Evolutionary conservation across 2,329 filamentous ascomycete species (phyloP).

Genomic region (Trichoderma sp.): DNA sequence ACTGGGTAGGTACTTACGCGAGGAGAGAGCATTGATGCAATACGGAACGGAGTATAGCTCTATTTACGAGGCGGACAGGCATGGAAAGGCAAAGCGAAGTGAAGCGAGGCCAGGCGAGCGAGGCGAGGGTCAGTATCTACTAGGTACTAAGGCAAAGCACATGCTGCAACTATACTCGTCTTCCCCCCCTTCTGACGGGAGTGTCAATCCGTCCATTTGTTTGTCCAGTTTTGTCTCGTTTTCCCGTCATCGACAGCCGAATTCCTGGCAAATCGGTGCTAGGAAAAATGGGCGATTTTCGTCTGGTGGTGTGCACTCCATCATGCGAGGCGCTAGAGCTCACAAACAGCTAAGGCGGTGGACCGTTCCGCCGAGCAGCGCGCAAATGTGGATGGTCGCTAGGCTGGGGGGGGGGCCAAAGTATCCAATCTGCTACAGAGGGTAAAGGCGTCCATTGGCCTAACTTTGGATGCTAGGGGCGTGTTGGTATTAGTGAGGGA

Average conservation of each 20-base stretch:
- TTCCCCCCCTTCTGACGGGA: background rate
- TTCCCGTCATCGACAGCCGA: background rate
- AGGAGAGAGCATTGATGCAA: background rate
- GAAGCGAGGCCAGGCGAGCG: background rate
- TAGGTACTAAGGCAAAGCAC: background rate
- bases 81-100: background rate
- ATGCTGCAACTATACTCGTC: background rate
- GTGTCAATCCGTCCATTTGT: background rate
- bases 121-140: background rate
- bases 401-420: background rate
- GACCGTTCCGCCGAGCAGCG: constrained; percentile 1
- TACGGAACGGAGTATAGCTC: background rate
- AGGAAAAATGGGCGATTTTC: background rate
- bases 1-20: background rate
- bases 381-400: background rate
- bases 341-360: constrained; percentile 10
- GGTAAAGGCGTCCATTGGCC: too few relatives aligned
- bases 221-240: background rate
- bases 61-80: background rate
- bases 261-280: background rate
- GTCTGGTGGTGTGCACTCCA: constrained; percentile 4
- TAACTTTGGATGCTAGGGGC: background rate
- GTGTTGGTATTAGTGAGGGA: background rate
- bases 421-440: background rate
- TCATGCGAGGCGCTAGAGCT: constrained; percentile 7